Conservation (phyloP, 2,329 filamentous ascomycete genomes). For the Fusarium sp. region DNA sequence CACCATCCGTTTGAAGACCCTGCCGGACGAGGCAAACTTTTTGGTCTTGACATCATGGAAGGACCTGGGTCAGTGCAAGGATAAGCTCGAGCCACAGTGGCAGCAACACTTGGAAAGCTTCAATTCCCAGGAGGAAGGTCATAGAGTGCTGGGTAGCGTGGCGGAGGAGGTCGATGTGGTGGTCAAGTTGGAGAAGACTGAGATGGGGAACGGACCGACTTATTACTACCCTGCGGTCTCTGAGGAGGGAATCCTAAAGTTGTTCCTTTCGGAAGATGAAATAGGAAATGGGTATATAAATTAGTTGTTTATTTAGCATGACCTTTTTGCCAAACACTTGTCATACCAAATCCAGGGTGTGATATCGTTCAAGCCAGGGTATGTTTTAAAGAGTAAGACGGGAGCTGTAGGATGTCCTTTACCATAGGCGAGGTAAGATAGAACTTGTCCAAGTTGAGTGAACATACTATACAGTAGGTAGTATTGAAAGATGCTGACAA, state of each 20-base stretch:
- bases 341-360: too few species aligned
- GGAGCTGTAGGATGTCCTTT: too few species aligned
- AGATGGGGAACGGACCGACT: background rate
- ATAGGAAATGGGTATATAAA: too few species aligned
- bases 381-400: too few species aligned
- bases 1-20: background rate
- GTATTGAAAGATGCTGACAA: too few species aligned
- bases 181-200: background rate
- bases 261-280: too few species aligned
- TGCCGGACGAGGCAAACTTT: background rate
- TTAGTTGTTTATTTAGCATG: too few species aligned
- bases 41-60: background rate
- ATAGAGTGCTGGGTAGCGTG: background rate
- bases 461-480: too few species aligned
- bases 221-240: background rate
- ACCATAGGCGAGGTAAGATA: too few species aligned
- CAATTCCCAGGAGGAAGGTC: background rate
- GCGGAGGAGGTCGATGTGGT: background rate
- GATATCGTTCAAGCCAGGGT: too few species aligned
- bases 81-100: background rate
- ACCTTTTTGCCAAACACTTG: too few species aligned
- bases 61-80: background rate
- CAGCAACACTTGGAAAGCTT: background rate
- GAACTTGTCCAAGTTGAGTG: too few species aligned
- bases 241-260: background rate